A percentile compares a stretch with the other conserved stretches of the same genome.
These are phyloP conservation scores for Closterium sp. DNA, from an alignment of 139 green algal species.

Conservation along the genomic window DNA sequence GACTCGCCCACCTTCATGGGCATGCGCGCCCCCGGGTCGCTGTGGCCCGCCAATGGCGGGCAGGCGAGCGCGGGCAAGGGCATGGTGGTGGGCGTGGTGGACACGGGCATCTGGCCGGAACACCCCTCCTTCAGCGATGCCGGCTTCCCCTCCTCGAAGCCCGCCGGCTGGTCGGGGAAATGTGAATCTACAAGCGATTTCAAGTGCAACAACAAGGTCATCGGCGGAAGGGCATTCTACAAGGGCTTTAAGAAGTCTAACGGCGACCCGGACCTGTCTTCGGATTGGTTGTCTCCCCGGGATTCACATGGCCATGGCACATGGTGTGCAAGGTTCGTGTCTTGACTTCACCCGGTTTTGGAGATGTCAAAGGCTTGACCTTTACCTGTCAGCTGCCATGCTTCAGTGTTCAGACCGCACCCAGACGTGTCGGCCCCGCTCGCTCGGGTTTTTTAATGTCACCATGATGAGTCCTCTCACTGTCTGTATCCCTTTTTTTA, in stretches of 20 bases:
- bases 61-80: neutral
- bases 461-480: neutral
- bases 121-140: neutral
- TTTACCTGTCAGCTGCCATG: neutral
- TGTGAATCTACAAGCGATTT: neutral
- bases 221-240: constrained; percentile 2
- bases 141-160: neutral
- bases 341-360: neutral
- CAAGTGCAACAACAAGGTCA: constrained; percentile 6
- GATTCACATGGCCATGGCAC: constrained; percentile 15
- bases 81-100: constrained; percentile 19
- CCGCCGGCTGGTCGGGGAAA: neutral
- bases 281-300: constrained; percentile 5
- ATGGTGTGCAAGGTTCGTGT: neutral
- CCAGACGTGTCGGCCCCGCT: neutral
- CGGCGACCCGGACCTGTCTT: neutral
- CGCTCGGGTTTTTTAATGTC: no score
- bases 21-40: neutral
- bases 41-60: neutral
- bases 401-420: neutral
- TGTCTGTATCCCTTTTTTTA: neutral
- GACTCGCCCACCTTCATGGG: neutral
- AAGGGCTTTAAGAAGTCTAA: neutral
- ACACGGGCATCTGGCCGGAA: constrained; percentile 10
- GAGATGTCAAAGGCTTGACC: no score